These are phyloP conservation scores for Cutaneotrichosporon arboriforme DNA, from an alignment of 1,284 basidiomycete genomes.

Conservation along the genomic window DNA sequence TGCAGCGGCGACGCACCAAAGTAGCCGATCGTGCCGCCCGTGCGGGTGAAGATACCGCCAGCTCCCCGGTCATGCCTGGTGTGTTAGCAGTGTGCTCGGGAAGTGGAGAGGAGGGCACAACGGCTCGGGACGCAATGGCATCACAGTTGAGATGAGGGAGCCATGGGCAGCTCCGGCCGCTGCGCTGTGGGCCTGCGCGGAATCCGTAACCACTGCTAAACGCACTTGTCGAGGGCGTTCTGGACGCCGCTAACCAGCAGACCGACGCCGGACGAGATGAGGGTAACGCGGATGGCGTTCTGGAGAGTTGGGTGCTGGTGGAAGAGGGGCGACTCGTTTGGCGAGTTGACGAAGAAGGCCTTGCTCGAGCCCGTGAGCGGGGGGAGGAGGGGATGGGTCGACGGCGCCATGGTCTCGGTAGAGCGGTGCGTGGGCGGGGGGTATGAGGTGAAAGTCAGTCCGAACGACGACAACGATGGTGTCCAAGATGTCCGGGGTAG, in stretches of 20 bases:
- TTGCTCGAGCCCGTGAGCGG: conserved; percentile 25
- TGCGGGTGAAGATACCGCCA: conserved; percentile 74
- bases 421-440: background rate
- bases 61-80: conserved; percentile 70
- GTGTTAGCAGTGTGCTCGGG: conserved; percentile 3
- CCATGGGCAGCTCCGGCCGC: background rate
- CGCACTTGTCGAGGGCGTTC: conserved; percentile 65
- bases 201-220: conserved; percentile 1
- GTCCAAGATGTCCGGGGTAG: background rate
- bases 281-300: conserved; percentile 57
- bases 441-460: conserved; percentile 4
- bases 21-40: conserved; percentile 71
- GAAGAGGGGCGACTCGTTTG: conserved; percentile 33
- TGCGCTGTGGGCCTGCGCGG: background rate
- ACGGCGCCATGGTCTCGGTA: conserved; percentile 26
- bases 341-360: conserved; percentile 36
- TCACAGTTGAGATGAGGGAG: no score
- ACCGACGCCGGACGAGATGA: conserved; percentile 68
- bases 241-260: conserved; percentile 73
- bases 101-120: no score
- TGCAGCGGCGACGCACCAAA: conserved; percentile 59
- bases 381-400: conserved; percentile 33
- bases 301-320: conserved; percentile 36
- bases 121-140: no score
- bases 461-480: conserved; percentile 6